Conservation (phyloP, 257 asterid species). For the Solanum okadae region DNA sequence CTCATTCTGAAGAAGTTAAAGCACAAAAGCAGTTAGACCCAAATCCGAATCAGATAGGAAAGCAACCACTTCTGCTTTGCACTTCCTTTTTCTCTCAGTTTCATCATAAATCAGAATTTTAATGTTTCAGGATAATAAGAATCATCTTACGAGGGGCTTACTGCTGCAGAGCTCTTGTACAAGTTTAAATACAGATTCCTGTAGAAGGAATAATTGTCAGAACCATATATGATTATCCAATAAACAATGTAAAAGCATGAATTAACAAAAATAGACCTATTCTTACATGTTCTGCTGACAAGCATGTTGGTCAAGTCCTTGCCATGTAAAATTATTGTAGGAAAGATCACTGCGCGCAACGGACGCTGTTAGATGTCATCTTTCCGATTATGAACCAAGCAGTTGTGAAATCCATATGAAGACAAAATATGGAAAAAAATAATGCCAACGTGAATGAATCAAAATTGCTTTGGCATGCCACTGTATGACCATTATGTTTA, state of each 20-base stretch:
- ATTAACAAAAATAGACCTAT: background rate
- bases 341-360: conserved; percentile 61
- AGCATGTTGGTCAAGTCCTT: conserved; percentile 53
- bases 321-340: conserved; percentile 78
- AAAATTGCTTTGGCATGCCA: background rate
- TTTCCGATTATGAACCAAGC: background rate
- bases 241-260: background rate
- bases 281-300: conserved; percentile 56
- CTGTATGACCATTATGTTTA: background rate
- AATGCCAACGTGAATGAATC: background rate
- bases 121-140: background rate
- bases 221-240: background rate
- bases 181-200: conserved; percentile 62
- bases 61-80: background rate
- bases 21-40: conserved; percentile 11
- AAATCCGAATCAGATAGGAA: background rate
- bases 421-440: background rate
- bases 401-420: background rate
- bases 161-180: conserved; percentile 59
- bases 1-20: conserved; percentile 21
- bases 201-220: conserved; percentile 1
- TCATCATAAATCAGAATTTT: background rate
- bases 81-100: background rate
- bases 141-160: conserved; percentile 43
- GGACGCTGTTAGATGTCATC: background rate